phyloP scores from a whole-genome alignment of 2,329 filamentous ascomycete species.

The Verticillium klebahnii region DNA sequence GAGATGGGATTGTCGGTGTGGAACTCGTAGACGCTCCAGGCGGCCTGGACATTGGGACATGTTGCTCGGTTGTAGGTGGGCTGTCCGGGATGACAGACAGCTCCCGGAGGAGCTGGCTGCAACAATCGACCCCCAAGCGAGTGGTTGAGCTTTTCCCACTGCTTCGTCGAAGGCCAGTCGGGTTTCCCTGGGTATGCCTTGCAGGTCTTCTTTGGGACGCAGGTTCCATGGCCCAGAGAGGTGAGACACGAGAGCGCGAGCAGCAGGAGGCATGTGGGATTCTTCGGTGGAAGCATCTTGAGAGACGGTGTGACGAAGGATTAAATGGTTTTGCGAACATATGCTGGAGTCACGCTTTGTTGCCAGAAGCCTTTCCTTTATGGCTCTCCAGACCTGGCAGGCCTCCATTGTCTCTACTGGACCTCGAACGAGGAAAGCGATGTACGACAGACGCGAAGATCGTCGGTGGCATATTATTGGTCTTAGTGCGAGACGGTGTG shows the following conservation, averaged over 20 bases:
- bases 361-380: background rate
- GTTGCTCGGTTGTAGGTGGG: conserved; percentile 21
- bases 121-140: conserved; percentile 38
- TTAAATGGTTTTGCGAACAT: background rate
- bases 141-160: conserved; percentile 42
- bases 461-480: background rate
- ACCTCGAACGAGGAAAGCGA: background rate
- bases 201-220: conserved; percentile 22
- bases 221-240: background rate
- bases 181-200: conserved; percentile 41
- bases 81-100: conserved; percentile 36
- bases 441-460: background rate
- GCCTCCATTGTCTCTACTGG: background rate
- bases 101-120: conserved; percentile 35
- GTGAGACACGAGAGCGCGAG: background rate
- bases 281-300: background rate
- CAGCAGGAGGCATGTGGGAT: background rate
- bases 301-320: background rate
- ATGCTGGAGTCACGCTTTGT: background rate
- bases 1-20: conserved; percentile 29
- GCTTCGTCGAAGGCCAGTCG: conserved; percentile 40
- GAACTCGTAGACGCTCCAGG: conserved; percentile 19
- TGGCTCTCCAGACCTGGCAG: background rate
- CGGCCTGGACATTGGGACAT: conserved; percentile 20
- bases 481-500: background rate